Percentiles rank a stretch among this genome's conserved stretches.
Evolutionary conservation across 352 stramenopile species (phyloP).

Genomic region (Pythium insidiosum): DNA sequence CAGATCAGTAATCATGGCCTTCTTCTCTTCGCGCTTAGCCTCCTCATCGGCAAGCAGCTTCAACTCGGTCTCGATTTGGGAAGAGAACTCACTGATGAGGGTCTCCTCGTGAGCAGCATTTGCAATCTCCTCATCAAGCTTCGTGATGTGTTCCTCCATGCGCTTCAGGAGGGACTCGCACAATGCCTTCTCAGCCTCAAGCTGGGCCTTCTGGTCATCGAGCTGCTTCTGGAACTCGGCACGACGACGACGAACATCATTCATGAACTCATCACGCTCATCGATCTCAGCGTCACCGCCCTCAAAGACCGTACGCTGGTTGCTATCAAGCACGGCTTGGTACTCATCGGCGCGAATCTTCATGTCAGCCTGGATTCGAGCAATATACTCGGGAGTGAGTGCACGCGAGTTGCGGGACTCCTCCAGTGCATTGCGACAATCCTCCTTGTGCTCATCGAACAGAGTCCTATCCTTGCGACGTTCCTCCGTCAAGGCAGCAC

Average conservation of each 20-base stretch:
- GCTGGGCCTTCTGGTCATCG: constrained; percentile 62
- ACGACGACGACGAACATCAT: constrained; percentile 71
- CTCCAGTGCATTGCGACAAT: constrained; percentile 71
- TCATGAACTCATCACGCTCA: constrained; percentile 86
- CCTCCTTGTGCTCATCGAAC: constrained; percentile 81
- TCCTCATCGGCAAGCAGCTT: constrained; percentile 77
- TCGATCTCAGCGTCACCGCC: constrained; percentile 65
- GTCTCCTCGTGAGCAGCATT: constrained; percentile 60
- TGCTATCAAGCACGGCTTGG: constrained; percentile 70
- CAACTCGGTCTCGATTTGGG: constrained; percentile 60
- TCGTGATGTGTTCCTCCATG: constrained; percentile 80
- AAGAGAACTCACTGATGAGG: constrained; percentile 70
- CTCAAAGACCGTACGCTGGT: constrained; percentile 77
- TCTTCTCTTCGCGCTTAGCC: constrained; percentile 84
- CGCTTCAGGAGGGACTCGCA: constrained; percentile 71
- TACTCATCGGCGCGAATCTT: constrained; percentile 73
- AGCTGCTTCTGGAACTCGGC: constrained; percentile 81
- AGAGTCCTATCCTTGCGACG: constrained; percentile 72
- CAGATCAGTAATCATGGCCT: constrained; percentile 72
- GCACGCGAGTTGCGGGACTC: constrained; percentile 54
- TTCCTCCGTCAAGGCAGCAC: constrained; percentile 75
- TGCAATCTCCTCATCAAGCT: constrained; percentile 69
- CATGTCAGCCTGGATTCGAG: constrained; percentile 78
- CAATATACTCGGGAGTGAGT: constrained; percentile 82
- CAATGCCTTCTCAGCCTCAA: constrained; percentile 72